These are phyloP conservation scores for Candida manassasensis DNA, from an alignment of 805 yeast genomes.

Conservation along the genomic window DNA sequence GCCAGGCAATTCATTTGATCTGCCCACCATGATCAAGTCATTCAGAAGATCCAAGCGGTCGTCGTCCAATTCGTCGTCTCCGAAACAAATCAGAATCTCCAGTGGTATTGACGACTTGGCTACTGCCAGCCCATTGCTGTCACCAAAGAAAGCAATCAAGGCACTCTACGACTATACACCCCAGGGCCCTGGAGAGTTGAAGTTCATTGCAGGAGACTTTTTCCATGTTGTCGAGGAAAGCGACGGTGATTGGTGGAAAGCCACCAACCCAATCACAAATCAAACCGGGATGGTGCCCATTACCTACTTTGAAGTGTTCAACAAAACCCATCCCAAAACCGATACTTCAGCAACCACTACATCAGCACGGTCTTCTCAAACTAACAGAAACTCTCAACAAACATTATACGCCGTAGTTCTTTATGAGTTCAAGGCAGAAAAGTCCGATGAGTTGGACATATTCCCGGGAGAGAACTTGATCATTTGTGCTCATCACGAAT, in stretches of 20 bases:
- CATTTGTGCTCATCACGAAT: conserved; percentile 92
- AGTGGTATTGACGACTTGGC: conserved; percentile 13
- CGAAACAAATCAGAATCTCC: conserved; percentile 31
- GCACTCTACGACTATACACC: conserved; percentile 77
- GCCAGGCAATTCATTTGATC: no score
- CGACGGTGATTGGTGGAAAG: conserved; percentile 71
- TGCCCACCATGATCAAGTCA: conserved; percentile 31
- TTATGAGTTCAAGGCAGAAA: conserved; percentile 81
- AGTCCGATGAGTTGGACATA: conserved; percentile 80
- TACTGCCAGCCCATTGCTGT: conserved; percentile 25
- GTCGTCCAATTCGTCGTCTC: conserved; percentile 25
- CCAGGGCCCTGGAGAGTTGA: conserved; percentile 75
- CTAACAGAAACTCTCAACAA: conserved; percentile 24
- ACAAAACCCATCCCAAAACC: conserved; percentile 45
- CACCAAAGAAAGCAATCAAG: conserved; percentile 79
- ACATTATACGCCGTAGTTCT: conserved; percentile 80
- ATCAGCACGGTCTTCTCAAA: conserved; percentile 14
- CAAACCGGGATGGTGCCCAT: conserved; percentile 84
- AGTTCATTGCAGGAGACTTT: conserved; percentile 79
- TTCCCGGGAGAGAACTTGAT: conserved; percentile 83
- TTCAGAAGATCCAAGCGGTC: conserved; percentile 39
- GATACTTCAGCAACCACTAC: conserved; percentile 1
- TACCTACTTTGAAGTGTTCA: conserved; percentile 74
- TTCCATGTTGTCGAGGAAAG: conserved; percentile 58
- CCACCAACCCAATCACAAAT: conserved; percentile 77